Evolutionary conservation across 441 rosid genomes (phyloP).

Genomic region (Dalechampia spathulata): DNA sequence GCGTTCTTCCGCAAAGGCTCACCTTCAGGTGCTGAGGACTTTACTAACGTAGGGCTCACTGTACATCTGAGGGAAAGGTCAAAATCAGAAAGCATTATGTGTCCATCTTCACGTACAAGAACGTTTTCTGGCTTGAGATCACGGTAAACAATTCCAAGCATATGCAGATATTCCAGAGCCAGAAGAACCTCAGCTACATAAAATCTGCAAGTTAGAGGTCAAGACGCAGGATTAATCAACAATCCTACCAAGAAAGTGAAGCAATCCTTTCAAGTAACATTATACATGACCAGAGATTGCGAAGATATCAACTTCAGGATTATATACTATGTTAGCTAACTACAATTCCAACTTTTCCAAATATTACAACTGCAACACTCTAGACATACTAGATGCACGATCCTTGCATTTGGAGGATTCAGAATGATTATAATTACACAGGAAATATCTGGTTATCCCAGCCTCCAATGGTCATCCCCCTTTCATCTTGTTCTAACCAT

Average conservation of each 20-base stretch:
- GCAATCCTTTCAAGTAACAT: too few relatives aligned
- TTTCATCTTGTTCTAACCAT: too few relatives aligned
- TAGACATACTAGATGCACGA: background rate
- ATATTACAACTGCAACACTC: background rate
- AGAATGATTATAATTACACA: too few relatives aligned
- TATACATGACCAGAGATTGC: too few relatives aligned
- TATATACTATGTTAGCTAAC: background rate
- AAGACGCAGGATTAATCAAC: background rate
- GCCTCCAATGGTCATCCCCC: too few relatives aligned
- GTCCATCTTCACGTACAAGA: conserved; percentile 88
- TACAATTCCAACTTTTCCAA: background rate
- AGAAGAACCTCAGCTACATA: conserved; percentile 78
- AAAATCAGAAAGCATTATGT: conserved; percentile 87
- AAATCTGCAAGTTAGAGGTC: conserved; percentile 41
- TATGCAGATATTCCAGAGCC: conserved; percentile 81
- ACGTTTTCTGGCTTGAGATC: conserved; percentile 93
- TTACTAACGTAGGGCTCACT: conserved; percentile 71
- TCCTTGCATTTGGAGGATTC: background rate
- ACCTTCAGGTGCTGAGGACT: conserved; percentile 43
- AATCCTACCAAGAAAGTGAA: background rate
- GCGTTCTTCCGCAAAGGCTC: conserved; percentile 65
- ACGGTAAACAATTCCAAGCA: conserved; percentile 87
- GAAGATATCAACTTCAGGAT: too few relatives aligned
- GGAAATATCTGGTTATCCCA: too few relatives aligned
- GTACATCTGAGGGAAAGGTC: conserved; percentile 86